These are phyloP conservation scores for Dichomitus squalens DNA, from an alignment of 1,284 basidiomycete genomes.

Conservation along the genomic window DNA sequence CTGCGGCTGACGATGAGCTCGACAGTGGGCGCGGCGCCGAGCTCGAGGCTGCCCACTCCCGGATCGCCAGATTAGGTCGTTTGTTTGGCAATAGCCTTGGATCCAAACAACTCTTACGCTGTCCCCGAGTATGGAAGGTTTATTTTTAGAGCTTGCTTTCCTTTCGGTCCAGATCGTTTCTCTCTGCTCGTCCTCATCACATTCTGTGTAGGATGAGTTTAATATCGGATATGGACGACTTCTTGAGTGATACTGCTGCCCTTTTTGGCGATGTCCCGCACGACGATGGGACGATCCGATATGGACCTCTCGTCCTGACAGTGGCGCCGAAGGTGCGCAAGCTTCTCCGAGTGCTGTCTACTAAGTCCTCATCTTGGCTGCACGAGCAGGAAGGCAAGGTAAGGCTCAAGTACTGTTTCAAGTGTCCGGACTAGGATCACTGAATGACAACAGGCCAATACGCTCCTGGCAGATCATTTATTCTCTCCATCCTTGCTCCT, in stretches of 20 bases:
- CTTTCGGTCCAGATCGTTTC: not conserved
- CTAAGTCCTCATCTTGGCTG: not conserved
- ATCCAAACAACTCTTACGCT: constrained; percentile 21
- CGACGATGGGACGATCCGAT: constrained; percentile 17
- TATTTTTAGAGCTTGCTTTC: too few species aligned
- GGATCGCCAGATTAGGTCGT: constrained; percentile 11
- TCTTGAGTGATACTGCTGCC: constrained; percentile 17
- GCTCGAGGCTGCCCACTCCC: not conserved
- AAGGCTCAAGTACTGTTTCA: not conserved
- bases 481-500: constrained; percentile 71
- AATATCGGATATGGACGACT: constrained; percentile 15
- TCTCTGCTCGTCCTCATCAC: not conserved
- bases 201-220: too few species aligned
- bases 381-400: constrained; percentile 58
- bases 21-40: not conserved
- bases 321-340: constrained; percentile 18
- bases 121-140: not conserved
- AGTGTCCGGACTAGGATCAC: not conserved
- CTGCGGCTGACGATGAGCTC: constrained; percentile 4
- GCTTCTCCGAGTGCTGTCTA: not conserved
- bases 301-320: constrained; percentile 18
- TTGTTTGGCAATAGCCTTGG: constrained; percentile 23
- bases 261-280: constrained; percentile 13
- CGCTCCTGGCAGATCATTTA: constrained; percentile 69
- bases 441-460: constrained; percentile 54